Evolutionary conservation across 768 basidiomycete species (phyloP).

Genomic region (Tulasnella calospora): DNA sequence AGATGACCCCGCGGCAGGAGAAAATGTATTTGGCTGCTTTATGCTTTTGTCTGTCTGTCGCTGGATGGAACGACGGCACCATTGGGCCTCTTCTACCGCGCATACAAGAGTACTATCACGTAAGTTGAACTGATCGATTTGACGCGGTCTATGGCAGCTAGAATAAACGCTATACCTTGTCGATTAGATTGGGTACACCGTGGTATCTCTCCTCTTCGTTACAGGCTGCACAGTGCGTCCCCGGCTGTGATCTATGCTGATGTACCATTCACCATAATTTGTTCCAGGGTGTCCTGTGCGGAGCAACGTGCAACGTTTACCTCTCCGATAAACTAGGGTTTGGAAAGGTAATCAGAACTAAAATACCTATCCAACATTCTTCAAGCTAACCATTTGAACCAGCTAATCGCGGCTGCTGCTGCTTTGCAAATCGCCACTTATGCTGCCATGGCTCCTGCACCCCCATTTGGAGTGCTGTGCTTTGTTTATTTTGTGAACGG

Average conservation of each 20-base stretch:
- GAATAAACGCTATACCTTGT: not conserved
- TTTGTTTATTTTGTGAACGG: slow-evolving; percentile 44
- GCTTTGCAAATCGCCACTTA: slow-evolving; percentile 38
- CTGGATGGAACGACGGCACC: slow-evolving; percentile 26
- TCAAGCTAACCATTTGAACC: not conserved
- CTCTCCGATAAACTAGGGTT: slow-evolving; percentile 29
- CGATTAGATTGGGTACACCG: slow-evolving; percentile 26
- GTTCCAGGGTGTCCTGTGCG: slow-evolving; percentile 26
- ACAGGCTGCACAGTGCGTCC: slow-evolving; percentile 19
- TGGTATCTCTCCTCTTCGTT: slow-evolving; percentile 28
- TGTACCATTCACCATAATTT: not conserved
- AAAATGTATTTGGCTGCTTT: slow-evolving; percentile 12
- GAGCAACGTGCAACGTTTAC: slow-evolving; percentile 22
- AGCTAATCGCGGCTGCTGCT: slow-evolving; percentile 34
- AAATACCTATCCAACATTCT: not conserved
- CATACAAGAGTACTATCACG: slow-evolving; percentile 23
- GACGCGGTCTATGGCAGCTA: not conserved
- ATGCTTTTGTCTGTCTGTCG: slow-evolving; percentile 18
- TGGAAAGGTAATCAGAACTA: slow-evolving; percentile 23
- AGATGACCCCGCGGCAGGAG: slow-evolving; percentile 9
- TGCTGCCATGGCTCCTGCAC: slow-evolving; percentile 40
- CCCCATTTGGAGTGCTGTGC: slow-evolving; percentile 46
- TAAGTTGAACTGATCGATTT: not conserved
- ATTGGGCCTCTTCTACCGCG: slow-evolving; percentile 17
- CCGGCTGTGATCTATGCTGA: not conserved